Conservation (phyloP, 768 basidiomycete species). For the Tubosaeta sp. region DNA sequence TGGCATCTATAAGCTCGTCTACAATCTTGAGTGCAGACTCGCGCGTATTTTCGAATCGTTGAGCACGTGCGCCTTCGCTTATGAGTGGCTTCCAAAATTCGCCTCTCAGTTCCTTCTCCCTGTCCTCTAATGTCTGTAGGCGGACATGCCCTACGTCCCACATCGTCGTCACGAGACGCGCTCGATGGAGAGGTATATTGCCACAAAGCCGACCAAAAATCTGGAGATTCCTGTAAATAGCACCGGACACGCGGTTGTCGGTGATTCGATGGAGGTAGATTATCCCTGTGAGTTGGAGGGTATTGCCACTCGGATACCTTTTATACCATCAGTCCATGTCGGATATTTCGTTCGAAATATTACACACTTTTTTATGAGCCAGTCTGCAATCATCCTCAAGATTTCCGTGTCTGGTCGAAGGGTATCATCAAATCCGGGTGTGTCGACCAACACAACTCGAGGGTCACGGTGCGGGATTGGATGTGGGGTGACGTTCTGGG, state of each 20-base stretch:
- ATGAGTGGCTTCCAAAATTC: constrained; percentile 14
- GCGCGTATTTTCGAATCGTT: constrained; percentile 1
- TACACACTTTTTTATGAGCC: neutral
- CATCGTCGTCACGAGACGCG: constrained; percentile 34
- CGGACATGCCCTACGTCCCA: constrained; percentile 23
- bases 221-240: constrained; percentile 26
- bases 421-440: neutral
- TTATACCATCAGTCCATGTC: no score
- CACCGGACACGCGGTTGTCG: constrained; percentile 32
- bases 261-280: constrained; percentile 35
- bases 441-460: neutral
- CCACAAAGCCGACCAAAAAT: constrained; percentile 35
- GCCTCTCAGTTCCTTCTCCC: neutral
- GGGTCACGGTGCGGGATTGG: neutral
- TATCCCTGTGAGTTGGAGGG: constrained; percentile 26
- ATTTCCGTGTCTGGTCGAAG: neutral
- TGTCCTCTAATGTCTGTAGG: neutral
- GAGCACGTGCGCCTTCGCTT: neutral
- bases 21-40: neutral
- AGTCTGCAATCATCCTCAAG: neutral
- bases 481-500: neutral
- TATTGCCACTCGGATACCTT: constrained; percentile 5
- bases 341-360: neutral
- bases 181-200: constrained; percentile 5
- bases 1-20: neutral